Evolutionary conservation across 1,284 basidiomycete genomes (phyloP).

Genomic region (Neonothopanus nambi): DNA sequence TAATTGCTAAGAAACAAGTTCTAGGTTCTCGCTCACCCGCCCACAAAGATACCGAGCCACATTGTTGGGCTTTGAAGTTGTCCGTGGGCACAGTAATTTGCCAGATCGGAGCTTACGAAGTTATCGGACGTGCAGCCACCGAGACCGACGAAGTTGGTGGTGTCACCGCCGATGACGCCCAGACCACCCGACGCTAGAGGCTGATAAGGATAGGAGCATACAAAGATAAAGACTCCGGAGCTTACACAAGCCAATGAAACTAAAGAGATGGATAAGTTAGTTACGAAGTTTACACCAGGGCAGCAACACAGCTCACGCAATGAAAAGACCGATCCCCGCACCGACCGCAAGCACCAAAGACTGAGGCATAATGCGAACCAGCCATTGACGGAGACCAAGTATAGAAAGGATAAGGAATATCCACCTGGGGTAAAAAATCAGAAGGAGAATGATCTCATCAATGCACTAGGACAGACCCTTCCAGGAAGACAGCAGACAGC

Average conservation of each 20-base stretch:
- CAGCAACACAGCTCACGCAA: conserved; percentile 50
- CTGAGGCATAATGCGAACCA: conserved; percentile 85
- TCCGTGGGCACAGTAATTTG: conserved; percentile 64
- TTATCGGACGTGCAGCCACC: conserved; percentile 71
- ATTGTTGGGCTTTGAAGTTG: conserved; percentile 76
- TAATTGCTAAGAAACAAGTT: not conserved
- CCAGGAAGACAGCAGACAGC: conserved; percentile 85
- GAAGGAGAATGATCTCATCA: conserved; percentile 2
- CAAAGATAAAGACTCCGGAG: conserved; percentile 10
- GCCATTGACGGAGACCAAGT: conserved; percentile 88
- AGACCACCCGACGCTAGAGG: conserved; percentile 64
- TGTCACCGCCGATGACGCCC: conserved; percentile 76
- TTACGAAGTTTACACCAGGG: conserved; percentile 8
- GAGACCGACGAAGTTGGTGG: conserved; percentile 74
- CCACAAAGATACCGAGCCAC: conserved; percentile 89
- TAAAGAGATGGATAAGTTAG: conserved; percentile 27
- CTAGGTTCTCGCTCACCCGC: conserved; percentile 55
- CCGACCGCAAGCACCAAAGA: conserved; percentile 85
- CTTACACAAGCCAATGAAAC: conserved; percentile 69
- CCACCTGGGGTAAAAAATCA: conserved; percentile 48
- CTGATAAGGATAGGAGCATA: conserved; percentile 2
- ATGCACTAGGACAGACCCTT: conserved; percentile 54
- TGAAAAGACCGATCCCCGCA: conserved; percentile 86
- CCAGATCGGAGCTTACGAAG: conserved; percentile 38
- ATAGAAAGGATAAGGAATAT: conserved; percentile 83